Evolutionary conservation across 768 basidiomycete genomes (phyloP), one percentile per base, ranked within the genome.

Genomic region (Xanthoconium stramineum): DNA sequence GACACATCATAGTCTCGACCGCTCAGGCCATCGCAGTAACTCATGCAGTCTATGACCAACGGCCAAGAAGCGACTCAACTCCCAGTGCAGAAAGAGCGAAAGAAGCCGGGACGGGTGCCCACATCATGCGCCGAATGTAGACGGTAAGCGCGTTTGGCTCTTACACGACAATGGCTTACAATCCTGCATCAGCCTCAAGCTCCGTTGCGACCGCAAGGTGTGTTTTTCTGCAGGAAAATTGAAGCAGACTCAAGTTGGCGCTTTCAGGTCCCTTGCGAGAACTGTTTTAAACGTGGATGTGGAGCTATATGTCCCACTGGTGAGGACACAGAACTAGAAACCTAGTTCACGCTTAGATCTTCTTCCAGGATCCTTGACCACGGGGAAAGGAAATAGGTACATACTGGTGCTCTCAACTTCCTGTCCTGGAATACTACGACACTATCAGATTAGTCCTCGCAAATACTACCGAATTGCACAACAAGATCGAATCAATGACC

Each of bases 251-350:
- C 37, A 32, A 5, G 17, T 15, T 36, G 13, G 38, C 24, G 24
- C 24, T 47, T 46, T 28, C 61, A 90, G 87, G 78, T 89, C 35
- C 89, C 89, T 12, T 91, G 89, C 72, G 85, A 86, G 70, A 89
- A 83, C 67, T 91, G 89, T 65, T 80, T 81, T 24, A 85, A 85
- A 55, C 77, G 88, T 64, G 89, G 89, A 35, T 91, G 88, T 64
- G 83, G 82, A 24, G 75, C 82, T 17, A 86, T 91, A 54, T 91
- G 89, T 71, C 89, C 89, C n/a, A 82, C 85, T 53, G 89, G 89
- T 85, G 60, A 59, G 29, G 20, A 37, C 28, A 29, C n/a, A 11
- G 29, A 61, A 35, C 48, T 36, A 38, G 44, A 59, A 52, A 49
- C n/a, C 30, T 37, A 14, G 36, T 50, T 40, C 10, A 32, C 37